Evolutionary conservation across 2,329 filamentous ascomycete species (phyloP).

Genomic region (Colletotrichum sp.): DNA sequence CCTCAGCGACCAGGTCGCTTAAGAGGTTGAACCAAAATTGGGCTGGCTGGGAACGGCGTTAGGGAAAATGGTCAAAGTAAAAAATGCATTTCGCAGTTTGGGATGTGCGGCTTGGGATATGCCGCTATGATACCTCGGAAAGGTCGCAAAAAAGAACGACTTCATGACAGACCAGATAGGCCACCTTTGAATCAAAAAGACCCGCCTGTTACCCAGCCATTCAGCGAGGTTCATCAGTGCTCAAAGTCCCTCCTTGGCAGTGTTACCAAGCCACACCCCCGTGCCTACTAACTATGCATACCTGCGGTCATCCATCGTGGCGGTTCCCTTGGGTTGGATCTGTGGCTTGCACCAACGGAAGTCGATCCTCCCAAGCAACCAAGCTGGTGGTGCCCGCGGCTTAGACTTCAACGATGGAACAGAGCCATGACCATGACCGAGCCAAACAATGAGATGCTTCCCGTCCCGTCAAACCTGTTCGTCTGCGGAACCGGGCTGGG

Average conservation of each 20-base stretch:
- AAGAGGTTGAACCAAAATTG: conserved; percentile 34
- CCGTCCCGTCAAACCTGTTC: not conserved
- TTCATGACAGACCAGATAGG: conserved; percentile 13
- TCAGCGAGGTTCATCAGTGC: not conserved
- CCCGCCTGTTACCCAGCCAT: conserved; percentile 20
- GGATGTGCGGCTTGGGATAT: conserved; percentile 8
- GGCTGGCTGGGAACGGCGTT: conserved; percentile 44
- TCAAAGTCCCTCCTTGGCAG: not conserved
- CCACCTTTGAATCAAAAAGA: conserved; percentile 12
- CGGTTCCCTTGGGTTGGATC: not conserved
- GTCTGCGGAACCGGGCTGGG: not conserved
- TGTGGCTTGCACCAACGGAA: not conserved
- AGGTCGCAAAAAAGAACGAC: conserved; percentile 3
- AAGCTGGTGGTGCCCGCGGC: not conserved
- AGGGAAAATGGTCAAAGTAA: conserved; percentile 31
- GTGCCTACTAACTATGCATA: not conserved
- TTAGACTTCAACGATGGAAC: not conserved
- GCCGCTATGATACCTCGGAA: conserved; percentile 14
- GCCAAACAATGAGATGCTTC: not conserved
- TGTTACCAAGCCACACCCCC: not conserved
- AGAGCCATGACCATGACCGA: not conserved
- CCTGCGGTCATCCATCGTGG: not conserved
- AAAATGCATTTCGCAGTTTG: conserved; percentile 7
- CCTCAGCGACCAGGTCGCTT: conserved; percentile 76
- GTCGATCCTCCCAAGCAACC: not conserved